Percentiles rank a stretch among this genome's conserved stretches.
Conservation (phyloP, 2,329 filamentous ascomycete genomes). For the Elsinoe fawcettii region DNA sequence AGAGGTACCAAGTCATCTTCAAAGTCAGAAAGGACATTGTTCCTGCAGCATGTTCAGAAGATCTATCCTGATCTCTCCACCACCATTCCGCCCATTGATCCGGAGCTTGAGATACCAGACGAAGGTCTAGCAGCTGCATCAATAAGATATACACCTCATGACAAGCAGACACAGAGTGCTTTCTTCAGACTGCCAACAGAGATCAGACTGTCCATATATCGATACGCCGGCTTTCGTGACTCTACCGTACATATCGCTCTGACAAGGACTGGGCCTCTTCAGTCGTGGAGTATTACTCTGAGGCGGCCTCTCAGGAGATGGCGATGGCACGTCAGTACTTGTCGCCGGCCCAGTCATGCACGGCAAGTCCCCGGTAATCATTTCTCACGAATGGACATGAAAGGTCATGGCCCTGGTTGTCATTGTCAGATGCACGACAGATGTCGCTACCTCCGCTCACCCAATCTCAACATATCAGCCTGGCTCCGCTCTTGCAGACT, state of each 20-base stretch:
- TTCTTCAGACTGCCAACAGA: background rate
- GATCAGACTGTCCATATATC: background rate
- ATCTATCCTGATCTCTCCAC: background rate
- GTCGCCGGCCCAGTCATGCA: background rate
- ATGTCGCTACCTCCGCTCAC: too few relatives aligned
- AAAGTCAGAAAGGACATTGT: background rate
- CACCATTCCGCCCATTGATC: background rate
- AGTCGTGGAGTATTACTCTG: background rate
- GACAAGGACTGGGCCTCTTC: background rate
- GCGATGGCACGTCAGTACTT: background rate
- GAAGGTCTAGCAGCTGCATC: background rate
- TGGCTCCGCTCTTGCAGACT: background rate
- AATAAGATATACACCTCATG: background rate
- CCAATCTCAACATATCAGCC: background rate
- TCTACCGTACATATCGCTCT: background rate
- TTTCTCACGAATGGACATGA: too few relatives aligned
- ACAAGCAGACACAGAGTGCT: background rate
- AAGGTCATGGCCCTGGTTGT: too few relatives aligned
- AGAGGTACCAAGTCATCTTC: background rate
- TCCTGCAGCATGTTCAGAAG: background rate
- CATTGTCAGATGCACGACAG: too few relatives aligned
- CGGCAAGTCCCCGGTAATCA: too few relatives aligned
- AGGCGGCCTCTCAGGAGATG: background rate
- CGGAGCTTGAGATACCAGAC: background rate
- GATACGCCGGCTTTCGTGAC: background rate